Base-by-base conservation (phyloP, 2,329 filamentous ascomycete genomes). In the Aspergillus fijiensis region DNA sequence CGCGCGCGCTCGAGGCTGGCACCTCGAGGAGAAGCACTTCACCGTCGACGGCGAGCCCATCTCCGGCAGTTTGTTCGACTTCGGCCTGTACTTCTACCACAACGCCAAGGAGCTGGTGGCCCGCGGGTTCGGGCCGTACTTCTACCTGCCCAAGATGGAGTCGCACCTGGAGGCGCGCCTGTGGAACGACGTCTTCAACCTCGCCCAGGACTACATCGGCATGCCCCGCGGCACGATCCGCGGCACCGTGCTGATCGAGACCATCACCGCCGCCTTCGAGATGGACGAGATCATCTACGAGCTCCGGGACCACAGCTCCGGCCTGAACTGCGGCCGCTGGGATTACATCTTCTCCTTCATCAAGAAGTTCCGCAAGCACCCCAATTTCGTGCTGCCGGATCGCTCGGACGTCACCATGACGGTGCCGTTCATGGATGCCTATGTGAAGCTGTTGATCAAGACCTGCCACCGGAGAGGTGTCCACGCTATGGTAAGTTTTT, bases 211-310 rank as follows among this genome's bases (percentile, higher is more conserved):
- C 81, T 92, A 90, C 80, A 87, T 97, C 73, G 90, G 91, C 69
- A 89, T 99, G 81, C 86, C 86, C 58, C 87, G 95, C 61, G 95
- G 95, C 58, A 98, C 92, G 57, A 96, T 98, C 79, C 90, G 95
- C 69, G 95, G 86, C 63, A 99, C 95, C 3, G 94, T 98, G 45
- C 82, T 99, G 70, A 98, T 99, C 73, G 95, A 99, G 85, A 98
- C 95, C 59, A 98, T 99, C 77, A 85, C 94, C 49, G 95, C 95
- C 48, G 95, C 94, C 16, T 99, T 99, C 73, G 95, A 99, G 84
- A 99, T 99, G 95, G 95, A 99, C 72, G 95, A 99, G 87, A 98
- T 99, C 80, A 98, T 99, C 80, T 99, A 97, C 79, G 95, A 98
- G 82, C 89, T 99, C 68, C 90, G 95, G 62, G 94, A 98, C 75